Evolutionary conservation across 257 asterid genomes (phyloP).

Genomic region (Buddleja alternifolia): DNA sequence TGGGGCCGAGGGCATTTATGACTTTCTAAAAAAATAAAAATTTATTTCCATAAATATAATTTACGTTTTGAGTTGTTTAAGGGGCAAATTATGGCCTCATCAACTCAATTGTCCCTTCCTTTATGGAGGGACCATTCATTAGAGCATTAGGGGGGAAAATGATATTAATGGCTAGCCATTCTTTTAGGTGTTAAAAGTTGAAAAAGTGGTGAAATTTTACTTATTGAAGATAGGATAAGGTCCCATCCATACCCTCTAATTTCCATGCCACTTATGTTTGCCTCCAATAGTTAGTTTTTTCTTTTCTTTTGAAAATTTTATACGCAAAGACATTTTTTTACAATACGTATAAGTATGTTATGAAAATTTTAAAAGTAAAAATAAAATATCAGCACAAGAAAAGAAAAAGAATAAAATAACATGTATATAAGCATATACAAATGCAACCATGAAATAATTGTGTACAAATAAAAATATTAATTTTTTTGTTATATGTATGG

Average conservation of each 20-base stretch:
- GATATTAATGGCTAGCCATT: slow-evolving; percentile 40
- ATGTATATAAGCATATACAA: too few species aligned
- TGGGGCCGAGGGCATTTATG: slow-evolving; percentile 26
- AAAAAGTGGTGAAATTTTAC: slow-evolving; percentile 27
- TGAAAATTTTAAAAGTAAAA: too few species aligned
- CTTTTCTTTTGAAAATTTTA: too few species aligned
- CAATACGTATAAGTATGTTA: too few species aligned
- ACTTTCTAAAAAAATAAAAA: neutral
- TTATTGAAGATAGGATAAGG: slow-evolving; percentile 30
- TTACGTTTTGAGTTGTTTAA: neutral
- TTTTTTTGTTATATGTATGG: too few species aligned
- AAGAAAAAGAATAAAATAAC: too few species aligned
- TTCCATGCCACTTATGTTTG: slow-evolving; percentile 16
- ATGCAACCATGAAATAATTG: too few species aligned
- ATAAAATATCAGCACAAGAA: too few species aligned
- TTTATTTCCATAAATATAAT: neutral
- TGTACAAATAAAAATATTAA: too few species aligned
- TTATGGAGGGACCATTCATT: slow-evolving; percentile 40
- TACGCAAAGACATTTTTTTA: too few species aligned
- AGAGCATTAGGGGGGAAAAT: slow-evolving; percentile 40
- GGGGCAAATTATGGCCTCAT: slow-evolving; percentile 24
- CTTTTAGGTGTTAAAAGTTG: slow-evolving; percentile 36
- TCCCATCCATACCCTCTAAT: slow-evolving; percentile 27
- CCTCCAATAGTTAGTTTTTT: neutral
- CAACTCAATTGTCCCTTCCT: slow-evolving; percentile 33